Conservation (phyloP, 2,329 filamentous ascomycete species). For the Alternaria sp. region DNA sequence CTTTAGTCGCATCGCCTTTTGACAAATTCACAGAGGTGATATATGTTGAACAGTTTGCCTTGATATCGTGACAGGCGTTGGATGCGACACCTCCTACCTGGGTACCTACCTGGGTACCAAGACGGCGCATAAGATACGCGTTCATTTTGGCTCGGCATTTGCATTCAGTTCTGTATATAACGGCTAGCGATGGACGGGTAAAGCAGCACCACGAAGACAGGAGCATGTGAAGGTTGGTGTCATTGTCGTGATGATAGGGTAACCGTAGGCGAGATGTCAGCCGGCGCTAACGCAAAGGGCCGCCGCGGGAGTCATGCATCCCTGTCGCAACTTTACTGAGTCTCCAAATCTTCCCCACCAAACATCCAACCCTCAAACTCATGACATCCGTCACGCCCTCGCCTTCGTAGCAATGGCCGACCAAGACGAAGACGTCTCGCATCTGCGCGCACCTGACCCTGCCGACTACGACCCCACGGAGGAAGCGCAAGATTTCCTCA, state of each 20-base stretch:
- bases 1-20: too few species aligned
- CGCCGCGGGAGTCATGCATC: constrained; percentile 3
- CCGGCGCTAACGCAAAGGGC: neutral
- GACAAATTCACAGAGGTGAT: too few species aligned
- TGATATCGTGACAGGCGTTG: too few species aligned
- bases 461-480: constrained; percentile 69
- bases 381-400: neutral
- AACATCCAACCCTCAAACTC: neutral
- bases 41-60: too few species aligned
- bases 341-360: constrained; percentile 4
- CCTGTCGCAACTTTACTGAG: constrained; percentile 4
- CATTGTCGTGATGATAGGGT: neutral
- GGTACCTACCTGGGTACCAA: too few species aligned
- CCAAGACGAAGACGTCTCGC: constrained; percentile 47
- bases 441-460: constrained; percentile 32
- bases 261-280: neutral
- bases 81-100: too few species aligned
- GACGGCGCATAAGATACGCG: too few species aligned
- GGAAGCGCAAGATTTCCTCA: constrained; percentile 86
- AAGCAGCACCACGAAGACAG: too few species aligned
- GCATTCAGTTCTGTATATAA: too few species aligned
- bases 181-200: too few species aligned
- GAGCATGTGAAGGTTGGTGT: neutral
- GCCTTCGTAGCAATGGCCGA: constrained; percentile 37
- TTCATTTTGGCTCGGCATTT: too few species aligned